These are phyloP conservation scores for Schwanniomyces sp. DNA, from an alignment of 805 yeast genomes.

Conservation along the genomic window DNA sequence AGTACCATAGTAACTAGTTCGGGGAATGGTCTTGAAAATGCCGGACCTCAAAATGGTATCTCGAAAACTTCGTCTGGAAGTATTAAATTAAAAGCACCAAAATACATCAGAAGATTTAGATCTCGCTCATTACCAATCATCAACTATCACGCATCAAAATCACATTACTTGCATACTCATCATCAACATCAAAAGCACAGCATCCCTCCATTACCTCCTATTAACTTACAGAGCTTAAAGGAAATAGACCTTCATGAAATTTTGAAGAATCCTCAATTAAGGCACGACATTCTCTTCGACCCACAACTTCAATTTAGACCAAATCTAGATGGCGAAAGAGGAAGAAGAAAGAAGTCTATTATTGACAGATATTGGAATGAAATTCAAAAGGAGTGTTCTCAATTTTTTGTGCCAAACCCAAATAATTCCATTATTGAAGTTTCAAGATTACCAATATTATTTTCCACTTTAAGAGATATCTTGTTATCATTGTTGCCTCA, in stretches of 20 bases:
- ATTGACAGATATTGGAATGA: constrained; percentile 85
- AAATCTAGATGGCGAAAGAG: constrained; percentile 87
- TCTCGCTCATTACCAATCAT: constrained; percentile 44
- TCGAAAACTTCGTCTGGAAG: not conserved
- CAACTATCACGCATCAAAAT: constrained; percentile 22
- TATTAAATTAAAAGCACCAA: constrained; percentile 25
- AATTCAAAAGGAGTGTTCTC: constrained; percentile 65
- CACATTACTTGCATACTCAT: constrained; percentile 9
- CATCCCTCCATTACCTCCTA: constrained; percentile 70
- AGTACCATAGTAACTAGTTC: not conserved
- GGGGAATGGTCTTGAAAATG: not conserved
- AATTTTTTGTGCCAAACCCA: constrained; percentile 22
- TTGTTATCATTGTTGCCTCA: constrained; percentile 73
- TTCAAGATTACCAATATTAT: constrained; percentile 62
- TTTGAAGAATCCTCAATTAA: constrained; percentile 83
- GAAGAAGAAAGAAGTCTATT: constrained; percentile 68
- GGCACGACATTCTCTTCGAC: constrained; percentile 92
- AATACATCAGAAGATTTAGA: constrained; percentile 35
- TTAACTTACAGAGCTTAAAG: constrained; percentile 73
- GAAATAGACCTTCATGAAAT: constrained; percentile 89
- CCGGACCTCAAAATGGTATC: not conserved
- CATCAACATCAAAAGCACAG: constrained; percentile 10
- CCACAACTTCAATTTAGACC: constrained; percentile 91
- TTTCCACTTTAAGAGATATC: constrained; percentile 77
- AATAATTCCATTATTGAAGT: constrained; percentile 22